Percentiles rank a stretch among this genome's conserved stretches.
These are phyloP conservation scores for Gracilaria domingensis DNA, from an alignment of 23 red algal genomes.

Conservation along the genomic window DNA sequence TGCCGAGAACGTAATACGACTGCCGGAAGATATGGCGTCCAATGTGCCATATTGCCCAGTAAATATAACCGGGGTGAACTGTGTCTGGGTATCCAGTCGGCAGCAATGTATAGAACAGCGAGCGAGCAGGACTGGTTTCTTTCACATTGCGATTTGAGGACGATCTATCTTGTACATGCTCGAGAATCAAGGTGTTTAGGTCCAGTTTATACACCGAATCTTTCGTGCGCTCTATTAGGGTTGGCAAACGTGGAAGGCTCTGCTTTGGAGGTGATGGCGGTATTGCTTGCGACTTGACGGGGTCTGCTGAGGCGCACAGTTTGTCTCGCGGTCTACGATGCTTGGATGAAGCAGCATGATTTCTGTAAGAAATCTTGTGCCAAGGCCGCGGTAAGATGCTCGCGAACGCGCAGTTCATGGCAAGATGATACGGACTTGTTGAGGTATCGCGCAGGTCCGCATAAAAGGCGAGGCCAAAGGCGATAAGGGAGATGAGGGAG, in stretches of 20 bases:
- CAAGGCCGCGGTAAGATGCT: too few species aligned
- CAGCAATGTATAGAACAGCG: slow-evolving; percentile 48
- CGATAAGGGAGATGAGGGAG: background rate
- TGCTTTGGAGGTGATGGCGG: background rate
- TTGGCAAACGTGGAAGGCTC: background rate
- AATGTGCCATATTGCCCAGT: slow-evolving; percentile 72
- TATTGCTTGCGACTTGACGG: background rate
- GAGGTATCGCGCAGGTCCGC: background rate
- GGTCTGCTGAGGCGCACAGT: background rate
- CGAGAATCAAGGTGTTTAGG: background rate
- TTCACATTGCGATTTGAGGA: background rate
- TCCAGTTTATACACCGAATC: slow-evolving; percentile 14
- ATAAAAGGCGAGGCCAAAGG: background rate
- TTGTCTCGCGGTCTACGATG: background rate
- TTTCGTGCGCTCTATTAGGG: slow-evolving; percentile 1
- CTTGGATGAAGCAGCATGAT: background rate
- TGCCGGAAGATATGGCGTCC: slow-evolving; percentile 60
- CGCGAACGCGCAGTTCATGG: background rate
- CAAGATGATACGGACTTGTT: background rate
- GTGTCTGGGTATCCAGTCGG: slow-evolving; percentile 75
- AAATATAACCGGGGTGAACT: slow-evolving; percentile 68
- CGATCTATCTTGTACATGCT: background rate
- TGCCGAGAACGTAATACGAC: slow-evolving; percentile 84
- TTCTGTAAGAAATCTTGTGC: background rate
- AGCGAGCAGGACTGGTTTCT: background rate